A percentile compares a stretch with the other conserved stretches of the same genome.
Evolutionary conservation across 352 stramenopile species (phyloP).

Genomic region (Phytophthora fragariaefolia): DNA sequence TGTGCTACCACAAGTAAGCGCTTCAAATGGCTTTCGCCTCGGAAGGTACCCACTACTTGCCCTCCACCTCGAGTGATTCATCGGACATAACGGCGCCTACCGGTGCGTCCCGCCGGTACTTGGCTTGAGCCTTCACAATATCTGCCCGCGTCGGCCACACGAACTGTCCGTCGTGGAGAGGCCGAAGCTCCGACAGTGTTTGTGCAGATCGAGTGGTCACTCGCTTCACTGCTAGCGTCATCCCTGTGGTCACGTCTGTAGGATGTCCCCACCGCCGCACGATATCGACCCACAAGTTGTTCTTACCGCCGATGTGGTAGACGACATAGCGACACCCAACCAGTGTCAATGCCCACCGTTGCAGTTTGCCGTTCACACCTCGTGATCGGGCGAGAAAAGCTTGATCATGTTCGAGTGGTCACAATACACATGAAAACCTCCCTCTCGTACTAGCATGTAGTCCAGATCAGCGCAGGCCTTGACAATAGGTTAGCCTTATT

Average conservation of each 20-base stretch:
- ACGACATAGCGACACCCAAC: constrained; percentile 17
- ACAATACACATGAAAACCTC: constrained; percentile 16
- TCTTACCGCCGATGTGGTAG: constrained; percentile 25
- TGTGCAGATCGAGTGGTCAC: constrained; percentile 6
- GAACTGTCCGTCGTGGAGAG: constrained; percentile 14
- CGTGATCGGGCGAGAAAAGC: constrained; percentile 4
- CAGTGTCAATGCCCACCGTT: constrained; percentile 20
- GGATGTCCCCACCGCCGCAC: constrained; percentile 6
- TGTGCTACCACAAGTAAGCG: constrained; percentile 9
- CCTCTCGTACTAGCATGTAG: neutral
- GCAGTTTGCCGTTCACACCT: constrained; percentile 18
- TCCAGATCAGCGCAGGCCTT: neutral
- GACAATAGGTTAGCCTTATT: neutral
- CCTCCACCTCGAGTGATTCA: neutral
- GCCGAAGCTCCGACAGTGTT: constrained; percentile 11
- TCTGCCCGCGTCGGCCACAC: constrained; percentile 7
- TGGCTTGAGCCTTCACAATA: neutral
- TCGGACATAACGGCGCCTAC: too few species aligned
- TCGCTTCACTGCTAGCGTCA: constrained; percentile 4
- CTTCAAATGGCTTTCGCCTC: constrained; percentile 4
- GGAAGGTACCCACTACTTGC: constrained; percentile 3
- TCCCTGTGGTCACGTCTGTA: too few species aligned
- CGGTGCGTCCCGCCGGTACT: neutral
- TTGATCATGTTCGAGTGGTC: constrained; percentile 27
- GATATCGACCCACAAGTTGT: constrained; percentile 26